Conservation (phyloP, 2,329 filamentous ascomycete species). For the Trichoderma afroharzianum region DNA sequence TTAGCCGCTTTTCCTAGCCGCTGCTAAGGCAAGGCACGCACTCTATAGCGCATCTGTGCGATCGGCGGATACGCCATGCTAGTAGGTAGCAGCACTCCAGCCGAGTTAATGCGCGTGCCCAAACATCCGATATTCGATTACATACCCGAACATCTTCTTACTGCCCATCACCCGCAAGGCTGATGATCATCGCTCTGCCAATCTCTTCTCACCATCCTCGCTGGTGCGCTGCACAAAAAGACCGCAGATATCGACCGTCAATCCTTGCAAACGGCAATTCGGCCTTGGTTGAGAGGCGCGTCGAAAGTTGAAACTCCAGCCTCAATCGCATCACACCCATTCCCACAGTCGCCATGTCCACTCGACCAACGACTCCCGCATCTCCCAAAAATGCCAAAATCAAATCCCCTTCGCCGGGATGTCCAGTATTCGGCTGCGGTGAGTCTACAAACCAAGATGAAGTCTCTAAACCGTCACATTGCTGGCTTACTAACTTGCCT, state of each 20-base stretch:
- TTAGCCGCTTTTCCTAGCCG: background rate
- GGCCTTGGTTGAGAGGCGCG: background rate
- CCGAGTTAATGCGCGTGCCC: background rate
- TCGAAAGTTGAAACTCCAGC: background rate
- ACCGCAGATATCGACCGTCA: background rate
- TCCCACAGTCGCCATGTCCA: slow-evolving; percentile 37
- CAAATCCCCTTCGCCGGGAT: slow-evolving; percentile 56
- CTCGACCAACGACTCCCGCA: slow-evolving; percentile 47
- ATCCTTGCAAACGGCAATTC: background rate
- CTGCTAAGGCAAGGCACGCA: slow-evolving; percentile 9
- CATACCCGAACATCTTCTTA: background rate
- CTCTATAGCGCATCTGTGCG: background rate
- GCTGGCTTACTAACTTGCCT: slow-evolving; percentile 22
- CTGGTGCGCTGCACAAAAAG: background rate
- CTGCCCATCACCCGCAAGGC: background rate
- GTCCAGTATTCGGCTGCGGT: slow-evolving; percentile 63
- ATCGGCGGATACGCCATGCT: background rate
- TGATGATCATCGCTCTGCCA: background rate
- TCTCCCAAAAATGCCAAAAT: slow-evolving; percentile 57
- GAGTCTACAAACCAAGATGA: slow-evolving; percentile 30
- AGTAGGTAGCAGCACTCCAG: background rate
- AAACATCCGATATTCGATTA: background rate
- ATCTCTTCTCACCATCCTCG: background rate
- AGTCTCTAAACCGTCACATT: background rate
- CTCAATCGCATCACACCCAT: background rate